These are phyloP conservation scores for Hymenoscyphus repandus DNA, from an alignment of 2,329 filamentous ascomycete genomes.

Conservation along the genomic window DNA sequence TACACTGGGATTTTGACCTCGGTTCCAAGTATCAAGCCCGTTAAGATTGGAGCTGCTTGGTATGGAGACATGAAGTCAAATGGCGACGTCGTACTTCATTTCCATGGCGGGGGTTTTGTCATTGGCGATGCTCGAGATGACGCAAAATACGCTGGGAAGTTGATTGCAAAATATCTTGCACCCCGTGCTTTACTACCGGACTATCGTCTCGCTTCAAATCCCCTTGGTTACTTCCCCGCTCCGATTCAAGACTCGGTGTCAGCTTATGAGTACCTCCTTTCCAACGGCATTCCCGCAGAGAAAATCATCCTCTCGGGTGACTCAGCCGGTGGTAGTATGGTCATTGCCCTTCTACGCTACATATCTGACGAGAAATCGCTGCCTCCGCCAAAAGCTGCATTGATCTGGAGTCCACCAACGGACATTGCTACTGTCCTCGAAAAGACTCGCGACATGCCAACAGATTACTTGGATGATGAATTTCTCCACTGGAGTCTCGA, in stretches of 20 bases:
- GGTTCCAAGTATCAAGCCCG: too few species aligned
- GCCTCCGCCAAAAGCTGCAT: slow-evolving; percentile 33
- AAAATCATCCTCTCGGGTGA: slow-evolving; percentile 44
- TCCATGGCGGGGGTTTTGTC: slow-evolving; percentile 46
- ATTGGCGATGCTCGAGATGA: slow-evolving; percentile 38
- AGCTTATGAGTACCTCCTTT: slow-evolving; percentile 39
- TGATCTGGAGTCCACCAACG: slow-evolving; percentile 41
- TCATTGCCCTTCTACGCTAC: slow-evolving; percentile 41
- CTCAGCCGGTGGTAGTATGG: slow-evolving; percentile 44
- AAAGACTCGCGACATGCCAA: slow-evolving; percentile 21
- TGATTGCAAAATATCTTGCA: neutral
- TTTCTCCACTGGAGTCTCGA: slow-evolving; percentile 40
- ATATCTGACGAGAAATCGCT: slow-evolving; percentile 33
- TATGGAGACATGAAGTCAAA: too few species aligned
- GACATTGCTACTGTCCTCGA: slow-evolving; percentile 28
- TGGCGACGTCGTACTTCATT: slow-evolving; percentile 37
- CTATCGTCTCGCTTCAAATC: slow-evolving; percentile 42
- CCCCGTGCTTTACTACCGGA: neutral
- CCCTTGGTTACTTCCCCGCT: slow-evolving; percentile 43
- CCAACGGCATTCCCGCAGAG: slow-evolving; percentile 34
- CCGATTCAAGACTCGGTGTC: slow-evolving; percentile 45
- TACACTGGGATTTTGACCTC: too few species aligned
- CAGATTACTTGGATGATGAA: slow-evolving; percentile 37
- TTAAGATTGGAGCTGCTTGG: too few species aligned
- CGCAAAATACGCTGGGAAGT: slow-evolving; percentile 29